Conservation (phyloP, 2,329 filamentous ascomycete species). For the Paecilomyces variotii region DNA sequence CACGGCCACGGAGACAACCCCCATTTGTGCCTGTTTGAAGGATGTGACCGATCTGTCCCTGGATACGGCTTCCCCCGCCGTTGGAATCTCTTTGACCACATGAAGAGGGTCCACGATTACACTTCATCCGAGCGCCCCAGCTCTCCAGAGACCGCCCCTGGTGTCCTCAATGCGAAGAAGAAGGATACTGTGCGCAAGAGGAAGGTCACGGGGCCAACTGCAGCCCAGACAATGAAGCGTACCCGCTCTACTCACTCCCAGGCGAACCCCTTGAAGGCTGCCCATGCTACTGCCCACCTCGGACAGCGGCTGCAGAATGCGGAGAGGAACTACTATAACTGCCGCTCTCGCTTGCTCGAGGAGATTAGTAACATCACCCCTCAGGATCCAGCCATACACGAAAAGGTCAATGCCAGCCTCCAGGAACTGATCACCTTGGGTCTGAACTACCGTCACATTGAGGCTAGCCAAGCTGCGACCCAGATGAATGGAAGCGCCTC, state of each 20-base stretch:
- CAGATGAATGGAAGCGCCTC: slow-evolving; percentile 26
- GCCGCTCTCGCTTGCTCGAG: slow-evolving; percentile 31
- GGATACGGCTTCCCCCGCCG: slow-evolving; percentile 89
- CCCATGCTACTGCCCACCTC: slow-evolving; percentile 24
- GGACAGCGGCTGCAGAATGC: slow-evolving; percentile 35
- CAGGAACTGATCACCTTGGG: slow-evolving; percentile 37
- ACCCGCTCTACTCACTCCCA: slow-evolving; percentile 33
- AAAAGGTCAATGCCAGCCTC: slow-evolving; percentile 37
- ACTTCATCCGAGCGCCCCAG: slow-evolving; percentile 35
- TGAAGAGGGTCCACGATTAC: slow-evolving; percentile 81
- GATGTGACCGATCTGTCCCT: slow-evolving; percentile 72
- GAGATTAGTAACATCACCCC: slow-evolving; percentile 32
- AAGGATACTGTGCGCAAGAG: slow-evolving; percentile 34
- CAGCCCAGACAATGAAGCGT: slow-evolving; percentile 34
- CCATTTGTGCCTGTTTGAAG: slow-evolving; percentile 77
- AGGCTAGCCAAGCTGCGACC: slow-evolving; percentile 32
- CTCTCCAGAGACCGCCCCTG: slow-evolving; percentile 33
- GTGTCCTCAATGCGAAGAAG: slow-evolving; percentile 25
- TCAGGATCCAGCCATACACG: slow-evolving; percentile 33
- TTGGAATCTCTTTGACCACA: slow-evolving; percentile 95
- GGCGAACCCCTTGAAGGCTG: slow-evolving; percentile 24
- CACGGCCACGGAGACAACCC: slow-evolving; percentile 92
- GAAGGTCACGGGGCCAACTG: slow-evolving; percentile 28
- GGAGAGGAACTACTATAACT: slow-evolving; percentile 35
- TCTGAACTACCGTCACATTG: slow-evolving; percentile 35